Conservation (phyloP, 2,329 filamentous ascomycete genomes). For the Diaporthe citri region DNA sequence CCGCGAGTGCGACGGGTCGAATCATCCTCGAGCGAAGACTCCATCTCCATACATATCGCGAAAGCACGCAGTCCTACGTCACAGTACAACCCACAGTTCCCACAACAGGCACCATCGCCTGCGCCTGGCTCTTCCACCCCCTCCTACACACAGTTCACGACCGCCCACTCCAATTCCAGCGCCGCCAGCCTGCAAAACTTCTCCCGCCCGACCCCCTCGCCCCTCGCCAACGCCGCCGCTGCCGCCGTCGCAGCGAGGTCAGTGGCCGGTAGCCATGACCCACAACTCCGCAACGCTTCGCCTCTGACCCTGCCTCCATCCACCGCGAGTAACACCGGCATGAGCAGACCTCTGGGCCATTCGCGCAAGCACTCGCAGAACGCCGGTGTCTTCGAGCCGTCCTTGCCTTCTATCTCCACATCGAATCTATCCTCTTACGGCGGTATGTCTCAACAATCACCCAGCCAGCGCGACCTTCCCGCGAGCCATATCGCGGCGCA, state of each 20-base stretch:
- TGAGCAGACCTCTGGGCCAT: slow-evolving; percentile 55
- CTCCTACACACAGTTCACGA: slow-evolving; percentile 61
- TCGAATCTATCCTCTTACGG: slow-evolving; percentile 65
- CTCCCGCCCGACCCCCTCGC: slow-evolving; percentile 63
- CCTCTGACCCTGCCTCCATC: slow-evolving; percentile 57
- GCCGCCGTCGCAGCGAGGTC: slow-evolving; percentile 44
- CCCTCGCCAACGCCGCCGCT: slow-evolving; percentile 48
- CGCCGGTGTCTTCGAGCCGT: slow-evolving; percentile 82
- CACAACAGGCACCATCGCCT: slow-evolving; percentile 45
- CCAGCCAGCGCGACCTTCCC: slow-evolving; percentile 57
- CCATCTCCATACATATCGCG: slow-evolving; percentile 47
- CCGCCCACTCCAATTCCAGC: slow-evolving; percentile 61
- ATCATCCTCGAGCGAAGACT: slow-evolving; percentile 60
- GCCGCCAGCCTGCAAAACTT: slow-evolving; percentile 67
- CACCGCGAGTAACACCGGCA: slow-evolving; percentile 49
- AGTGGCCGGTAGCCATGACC: slow-evolving; percentile 42
- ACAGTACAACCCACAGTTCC: slow-evolving; percentile 39
- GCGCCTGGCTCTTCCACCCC: slow-evolving; percentile 52
- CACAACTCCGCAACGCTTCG: slow-evolving; percentile 52
- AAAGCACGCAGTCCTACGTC: slow-evolving; percentile 57
- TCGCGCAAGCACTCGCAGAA: slow-evolving; percentile 77
- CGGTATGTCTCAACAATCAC: slow-evolving; percentile 61
- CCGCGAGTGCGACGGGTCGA: slow-evolving; percentile 59
- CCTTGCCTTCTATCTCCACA: slow-evolving; percentile 71
- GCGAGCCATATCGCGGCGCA: slow-evolving; percentile 87